Conservation (phyloP, 2,329 filamentous ascomycete genomes). For the Pseudopyrenochaeta lycopersici region DNA sequence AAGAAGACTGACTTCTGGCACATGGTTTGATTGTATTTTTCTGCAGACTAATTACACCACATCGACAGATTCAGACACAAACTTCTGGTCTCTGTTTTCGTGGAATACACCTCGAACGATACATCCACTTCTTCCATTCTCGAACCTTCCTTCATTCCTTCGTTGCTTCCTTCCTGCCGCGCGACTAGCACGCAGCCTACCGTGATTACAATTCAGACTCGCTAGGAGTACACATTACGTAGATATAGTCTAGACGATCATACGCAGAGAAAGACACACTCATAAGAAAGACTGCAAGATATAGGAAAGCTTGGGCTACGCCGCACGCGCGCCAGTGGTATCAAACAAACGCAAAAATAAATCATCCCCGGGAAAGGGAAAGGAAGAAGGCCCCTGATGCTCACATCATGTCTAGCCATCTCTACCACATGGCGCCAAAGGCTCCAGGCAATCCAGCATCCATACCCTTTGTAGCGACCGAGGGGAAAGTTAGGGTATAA, state of each 20-base stretch:
- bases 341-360: slow-evolving; percentile 17
- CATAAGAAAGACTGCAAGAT: slow-evolving; percentile 7
- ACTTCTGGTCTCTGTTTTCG: not conserved
- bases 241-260: slow-evolving; percentile 9
- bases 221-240: slow-evolving; percentile 21
- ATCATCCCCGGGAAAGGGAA: slow-evolving; percentile 3
- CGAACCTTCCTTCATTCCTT: not conserved
- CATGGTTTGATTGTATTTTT: not conserved
- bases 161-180: not conserved
- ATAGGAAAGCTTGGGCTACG: slow-evolving; percentile 18
- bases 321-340: slow-evolving; percentile 18
- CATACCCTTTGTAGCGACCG: not conserved
- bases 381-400: slow-evolving; percentile 3
- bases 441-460: not conserved
- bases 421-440: not conserved
- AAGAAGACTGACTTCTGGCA: no score
- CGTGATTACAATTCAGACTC: slow-evolving; percentile 5
- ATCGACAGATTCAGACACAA: not conserved
- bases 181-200: slow-evolving; percentile 2
- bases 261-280: slow-evolving; percentile 12
- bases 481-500: not conserved
- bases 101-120: no score
- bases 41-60: no score
- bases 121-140: not conserved
- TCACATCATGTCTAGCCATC: not conserved